A percentile compares a stretch with the other conserved stretches of the same genome.
Evolutionary conservation across 1,284 basidiomycete genomes (phyloP).

Genomic region (Singerocomus rubriflavus): DNA sequence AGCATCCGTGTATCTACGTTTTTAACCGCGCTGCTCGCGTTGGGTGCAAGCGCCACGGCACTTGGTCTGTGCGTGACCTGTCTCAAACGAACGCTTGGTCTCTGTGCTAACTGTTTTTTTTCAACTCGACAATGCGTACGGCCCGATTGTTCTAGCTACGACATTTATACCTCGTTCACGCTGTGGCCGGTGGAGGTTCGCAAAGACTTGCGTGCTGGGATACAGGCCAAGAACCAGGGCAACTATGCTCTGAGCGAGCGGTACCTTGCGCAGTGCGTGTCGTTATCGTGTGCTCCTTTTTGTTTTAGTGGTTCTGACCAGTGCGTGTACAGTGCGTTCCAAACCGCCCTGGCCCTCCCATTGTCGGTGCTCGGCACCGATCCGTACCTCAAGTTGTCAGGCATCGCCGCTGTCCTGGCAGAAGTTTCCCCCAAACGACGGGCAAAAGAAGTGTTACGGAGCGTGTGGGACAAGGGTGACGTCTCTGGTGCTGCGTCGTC

Average conservation of each 20-base stretch:
- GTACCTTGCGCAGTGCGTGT: constrained; percentile 52
- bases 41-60: constrained; percentile 48
- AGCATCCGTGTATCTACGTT: constrained; percentile 40
- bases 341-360: constrained; percentile 51
- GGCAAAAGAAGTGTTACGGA: constrained; percentile 53
- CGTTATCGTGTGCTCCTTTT: background rate
- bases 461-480: constrained; percentile 37
- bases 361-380: constrained; percentile 46
- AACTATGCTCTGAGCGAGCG: constrained; percentile 55
- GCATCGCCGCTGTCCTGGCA: constrained; percentile 64
- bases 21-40: constrained; percentile 44
- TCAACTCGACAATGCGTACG: background rate
- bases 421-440: constrained; percentile 54
- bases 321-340: constrained; percentile 52
- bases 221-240: constrained; percentile 60
- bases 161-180: constrained; percentile 58
- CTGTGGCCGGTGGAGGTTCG: constrained; percentile 60
- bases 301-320: background rate
- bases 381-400: constrained; percentile 66
- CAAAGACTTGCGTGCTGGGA: constrained; percentile 58
- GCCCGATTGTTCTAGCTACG: constrained; percentile 43
- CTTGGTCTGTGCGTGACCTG: constrained; percentile 52
- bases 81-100: background rate
- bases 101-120: constrained; percentile 7
- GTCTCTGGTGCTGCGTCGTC: background rate